Evolutionary conservation across 225 moss, liverwort and hornwort genomes (phyloP), one percentile per base, ranked within the genome.

Genomic region (Ulota crispa): DNA sequence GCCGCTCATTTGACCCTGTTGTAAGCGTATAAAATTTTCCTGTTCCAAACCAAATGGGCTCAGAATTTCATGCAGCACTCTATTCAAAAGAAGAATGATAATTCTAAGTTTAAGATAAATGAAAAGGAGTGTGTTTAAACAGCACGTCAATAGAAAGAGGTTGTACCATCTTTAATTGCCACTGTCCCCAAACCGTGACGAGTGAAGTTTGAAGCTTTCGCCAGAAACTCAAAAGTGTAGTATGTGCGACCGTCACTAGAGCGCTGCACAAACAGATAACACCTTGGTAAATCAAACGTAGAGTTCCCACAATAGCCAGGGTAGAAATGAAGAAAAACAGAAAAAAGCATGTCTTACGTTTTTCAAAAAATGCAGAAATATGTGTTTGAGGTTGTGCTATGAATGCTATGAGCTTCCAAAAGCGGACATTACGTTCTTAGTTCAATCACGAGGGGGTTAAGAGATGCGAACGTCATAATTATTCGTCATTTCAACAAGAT

Each of bases 141-240:
- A 42, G 36, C 5, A 59, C 7, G 27, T 37, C 6, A 77, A 42
- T 21, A 24, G 45, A 18, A 47, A 61, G 63, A 32, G 26, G 10
- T 20, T 80, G 70, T 83, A 91, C 95, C 95, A 81, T 93, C 88
- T 74, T 89, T 88, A 4, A 98, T 91, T 71, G 98, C 92, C 59
- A 98, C 98, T 32, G 98, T 81, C 20, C 95, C 95, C 61, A 98
- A 90, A 45, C 94, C 98, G 75, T 98, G 98, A 31, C 98, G 95
- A 26, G 94, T 95, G 73, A 93, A 98, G 84, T 94, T 95, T 71
- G 86, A 70, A 36, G 98, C 98, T 79, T 94, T 87, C 8, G 94
- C 84, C 34, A 92, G 79, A 87, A 98, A 98, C 78, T 98, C 95
- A 64, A 98, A 98, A 61, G 92, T 83, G 79, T 98, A 98, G 73